Evolutionary conservation across 2,329 filamentous ascomycete genomes (phyloP).

Genomic region (Colletotrichum eleusines): DNA sequence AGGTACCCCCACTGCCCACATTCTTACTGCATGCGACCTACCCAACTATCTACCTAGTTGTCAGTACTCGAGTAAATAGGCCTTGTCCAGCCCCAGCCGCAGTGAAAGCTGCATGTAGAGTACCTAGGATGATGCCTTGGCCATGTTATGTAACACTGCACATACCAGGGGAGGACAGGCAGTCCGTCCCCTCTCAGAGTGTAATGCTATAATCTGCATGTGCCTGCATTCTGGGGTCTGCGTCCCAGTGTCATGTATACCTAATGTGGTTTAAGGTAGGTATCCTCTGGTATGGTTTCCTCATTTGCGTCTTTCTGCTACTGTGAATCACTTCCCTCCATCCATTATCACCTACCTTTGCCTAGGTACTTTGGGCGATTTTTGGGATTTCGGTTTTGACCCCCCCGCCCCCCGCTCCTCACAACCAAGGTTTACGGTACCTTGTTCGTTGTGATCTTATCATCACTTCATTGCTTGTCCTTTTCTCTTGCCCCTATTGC

Average conservation of each 20-base stretch:
- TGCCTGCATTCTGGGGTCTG: conserved; percentile 4
- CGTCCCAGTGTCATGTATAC: not conserved
- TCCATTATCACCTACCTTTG: not conserved
- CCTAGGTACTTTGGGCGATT: not conserved
- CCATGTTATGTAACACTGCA: not conserved
- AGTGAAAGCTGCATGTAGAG: not conserved
- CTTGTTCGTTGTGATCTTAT: not conserved
- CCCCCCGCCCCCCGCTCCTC: not conserved
- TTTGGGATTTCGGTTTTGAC: not conserved
- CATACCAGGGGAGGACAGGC: not conserved
- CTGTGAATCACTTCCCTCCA: not conserved
- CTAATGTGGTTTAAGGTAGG: not conserved
- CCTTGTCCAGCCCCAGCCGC: not conserved
- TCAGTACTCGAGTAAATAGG: not conserved
- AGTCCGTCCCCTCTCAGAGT: conserved; percentile 1
- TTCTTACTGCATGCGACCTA: not conserved
- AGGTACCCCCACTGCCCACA: not conserved
- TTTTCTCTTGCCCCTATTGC: no score
- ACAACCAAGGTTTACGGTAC: not conserved
- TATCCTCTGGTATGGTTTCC: not conserved
- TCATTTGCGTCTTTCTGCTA: not conserved
- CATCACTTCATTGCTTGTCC: not conserved
- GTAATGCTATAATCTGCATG: not conserved
- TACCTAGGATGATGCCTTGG: no score
- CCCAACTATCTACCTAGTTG: not conserved